Evolutionary conservation across 192 early-diverging fungal species (phyloP), one percentile per base, ranked within the genome.

Genomic region (Backusella sp.): DNA sequence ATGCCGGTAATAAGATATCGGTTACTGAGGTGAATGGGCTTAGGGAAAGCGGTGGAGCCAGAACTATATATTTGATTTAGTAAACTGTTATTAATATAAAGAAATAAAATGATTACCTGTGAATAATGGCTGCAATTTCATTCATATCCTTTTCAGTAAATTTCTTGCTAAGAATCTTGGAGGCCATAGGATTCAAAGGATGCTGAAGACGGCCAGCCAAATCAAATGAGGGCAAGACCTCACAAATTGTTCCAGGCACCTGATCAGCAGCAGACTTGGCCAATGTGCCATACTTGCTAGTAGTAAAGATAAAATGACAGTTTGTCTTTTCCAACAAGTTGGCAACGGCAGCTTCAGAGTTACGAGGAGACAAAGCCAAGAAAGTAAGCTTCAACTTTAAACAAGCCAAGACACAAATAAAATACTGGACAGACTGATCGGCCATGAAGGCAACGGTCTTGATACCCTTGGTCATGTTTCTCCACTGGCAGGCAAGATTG

Each of bases 11-110:
- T 46, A 26, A 70, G 28, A 9, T 70, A 70, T 46, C 26, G 1
- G 41, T 70, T 70, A 30, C 23, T 32, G 3, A 39, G 42, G 15
- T 23, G 37, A 28, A 70, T 41, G 30, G 39, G 19, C 23, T 70
- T 70, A 44, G 69, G 69, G 6, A 41, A 28, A 49, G 41, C 69
- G 9, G 69, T 70, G 52, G 69, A 44, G 9, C 69, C 69, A 21
- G 69, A 70, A 14, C 69, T 70, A 49, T 70, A 0, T 28, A 28
- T 28, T 28, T 1, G 28, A 28, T 28, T 32, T 66, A 12, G 34
- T 28, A 28, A 28, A 28, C 28, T 30, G 17, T 30, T 30, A 0
- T 2, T 65, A 12, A 12, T 30, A 65, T 0, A 14, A 66, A 35
- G 14, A 70, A 15, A 49, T n/a, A 6, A 11, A 6, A 6, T 15